phyloP scores from a whole-genome alignment of 192 early-diverging fungal species.

The Coemansia sp. region DNA sequence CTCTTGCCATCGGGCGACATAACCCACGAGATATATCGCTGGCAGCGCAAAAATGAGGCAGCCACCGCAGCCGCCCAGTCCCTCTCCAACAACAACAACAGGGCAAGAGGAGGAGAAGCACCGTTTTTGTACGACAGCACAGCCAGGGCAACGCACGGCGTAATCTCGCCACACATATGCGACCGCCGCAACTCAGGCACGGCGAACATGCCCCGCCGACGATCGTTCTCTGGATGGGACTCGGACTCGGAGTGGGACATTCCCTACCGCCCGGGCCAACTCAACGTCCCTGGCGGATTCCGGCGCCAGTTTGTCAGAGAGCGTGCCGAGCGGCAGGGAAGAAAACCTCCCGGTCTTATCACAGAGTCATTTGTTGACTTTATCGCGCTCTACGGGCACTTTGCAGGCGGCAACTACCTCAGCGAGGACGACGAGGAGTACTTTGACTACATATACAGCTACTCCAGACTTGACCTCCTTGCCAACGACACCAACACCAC shows the following conservation, averaged over 20 bases:
- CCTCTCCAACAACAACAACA: too few species aligned
- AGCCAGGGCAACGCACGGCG: not conserved
- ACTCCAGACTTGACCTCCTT: slow-evolving; percentile 7
- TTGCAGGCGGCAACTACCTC: slow-evolving; percentile 89
- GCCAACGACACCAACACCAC: not conserved
- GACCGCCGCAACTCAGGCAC: slow-evolving; percentile 59
- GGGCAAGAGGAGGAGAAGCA: slow-evolving; percentile 17
- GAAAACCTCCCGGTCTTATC: slow-evolving; percentile 65
- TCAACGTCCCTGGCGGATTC: slow-evolving; percentile 84
- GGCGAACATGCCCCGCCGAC: slow-evolving; percentile 45
- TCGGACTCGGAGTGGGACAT: slow-evolving; percentile 51
- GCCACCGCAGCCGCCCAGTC: slow-evolving; percentile 1
- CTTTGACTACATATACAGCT: slow-evolving; percentile 45
- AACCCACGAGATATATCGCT: slow-evolving; percentile 90
- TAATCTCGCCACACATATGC: not conserved
- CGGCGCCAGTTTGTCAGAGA: slow-evolving; percentile 83
- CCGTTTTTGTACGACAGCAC: slow-evolving; percentile 6
- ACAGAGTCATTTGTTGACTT: slow-evolving; percentile 94
- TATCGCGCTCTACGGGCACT: slow-evolving; percentile 90
- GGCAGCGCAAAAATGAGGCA: slow-evolving; percentile 67
- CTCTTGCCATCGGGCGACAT: slow-evolving; percentile 72
- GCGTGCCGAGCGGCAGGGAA: slow-evolving; percentile 69
- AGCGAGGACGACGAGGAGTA: slow-evolving; percentile 74
- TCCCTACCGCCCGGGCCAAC: slow-evolving; percentile 34
- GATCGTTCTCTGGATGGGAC: slow-evolving; percentile 52